Evolutionary conservation across 169 alveolate genomes (phyloP).

Genomic region (Plasmodium ovale): DNA sequence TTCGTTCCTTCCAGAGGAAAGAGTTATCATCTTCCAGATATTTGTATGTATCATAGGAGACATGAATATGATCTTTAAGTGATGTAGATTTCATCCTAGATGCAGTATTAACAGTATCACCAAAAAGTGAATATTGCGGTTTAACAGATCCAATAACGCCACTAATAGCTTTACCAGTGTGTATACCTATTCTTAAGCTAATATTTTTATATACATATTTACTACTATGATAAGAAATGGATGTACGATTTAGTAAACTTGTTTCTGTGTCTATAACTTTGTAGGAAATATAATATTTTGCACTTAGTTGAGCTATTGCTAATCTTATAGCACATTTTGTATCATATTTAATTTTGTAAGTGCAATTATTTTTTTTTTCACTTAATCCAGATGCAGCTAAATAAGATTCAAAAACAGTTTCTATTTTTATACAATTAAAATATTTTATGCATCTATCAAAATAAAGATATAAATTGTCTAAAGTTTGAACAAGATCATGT

Average conservation of each 20-base stretch:
- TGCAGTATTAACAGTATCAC: slow-evolving; percentile 99
- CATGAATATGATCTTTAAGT: slow-evolving; percentile 79
- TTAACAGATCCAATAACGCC: slow-evolving; percentile 99
- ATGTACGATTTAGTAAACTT: slow-evolving; percentile 91
- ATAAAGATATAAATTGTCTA: slow-evolving; percentile 94
- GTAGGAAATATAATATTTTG: slow-evolving; percentile 71
- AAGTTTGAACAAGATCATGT: slow-evolving; percentile 91
- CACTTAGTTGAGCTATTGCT: slow-evolving; percentile 77
- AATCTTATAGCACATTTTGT: slow-evolving; percentile 73
- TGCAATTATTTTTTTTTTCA: slow-evolving; percentile 60
- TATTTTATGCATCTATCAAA: slow-evolving; percentile 96
- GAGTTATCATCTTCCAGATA: slow-evolving; percentile 75
- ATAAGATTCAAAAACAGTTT: slow-evolving; percentile 94
- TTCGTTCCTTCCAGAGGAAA: slow-evolving; percentile 79
- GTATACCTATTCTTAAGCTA: slow-evolving; percentile 94
- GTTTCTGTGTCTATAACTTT: slow-evolving; percentile 93
- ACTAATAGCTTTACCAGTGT: slow-evolving; percentile 96
- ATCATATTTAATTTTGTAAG: slow-evolving; percentile 71
- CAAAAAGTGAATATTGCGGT: slow-evolving; percentile 98
- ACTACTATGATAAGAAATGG: slow-evolving; percentile 12
- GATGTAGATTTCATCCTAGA: slow-evolving; percentile 92
- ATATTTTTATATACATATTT: slow-evolving; percentile 78
- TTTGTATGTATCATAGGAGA: slow-evolving; percentile 81
- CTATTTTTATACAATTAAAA: slow-evolving; percentile 92
- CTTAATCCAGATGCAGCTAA: slow-evolving; percentile 92